Conservation (phyloP, 768 basidiomycete genomes). For the Strobilomyces confusus region DNA sequence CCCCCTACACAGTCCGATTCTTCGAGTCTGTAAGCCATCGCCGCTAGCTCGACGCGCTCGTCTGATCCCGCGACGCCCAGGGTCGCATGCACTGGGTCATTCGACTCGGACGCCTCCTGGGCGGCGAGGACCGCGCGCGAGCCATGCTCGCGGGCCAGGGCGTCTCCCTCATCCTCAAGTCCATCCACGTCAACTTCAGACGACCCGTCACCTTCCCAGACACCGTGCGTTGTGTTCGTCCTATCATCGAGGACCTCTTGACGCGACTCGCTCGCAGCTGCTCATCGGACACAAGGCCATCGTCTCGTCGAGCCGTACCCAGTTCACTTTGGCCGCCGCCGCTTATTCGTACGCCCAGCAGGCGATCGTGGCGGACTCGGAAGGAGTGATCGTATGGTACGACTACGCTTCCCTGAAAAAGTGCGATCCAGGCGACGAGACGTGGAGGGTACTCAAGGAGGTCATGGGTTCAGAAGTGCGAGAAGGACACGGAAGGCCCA, state of each 20-base stretch:
- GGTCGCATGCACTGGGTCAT: conserved; percentile 68
- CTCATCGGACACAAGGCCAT: conserved; percentile 60
- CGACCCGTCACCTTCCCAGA: conserved; percentile 75
- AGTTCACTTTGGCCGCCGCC: conserved; percentile 49
- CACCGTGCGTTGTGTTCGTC: conserved; percentile 45
- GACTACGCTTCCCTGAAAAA: conserved; percentile 67
- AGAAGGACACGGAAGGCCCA: conserved; percentile 3
- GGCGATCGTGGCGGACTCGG: conserved; percentile 60
- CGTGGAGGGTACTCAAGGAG: conserved; percentile 32
- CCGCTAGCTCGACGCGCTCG: too few species aligned
- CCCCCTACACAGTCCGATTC: conserved; percentile 54
- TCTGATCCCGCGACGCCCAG: conserved; percentile 29
- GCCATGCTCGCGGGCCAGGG: conserved; percentile 54
- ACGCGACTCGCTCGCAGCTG: conserved; percentile 36
- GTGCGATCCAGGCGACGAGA: conserved; percentile 54
- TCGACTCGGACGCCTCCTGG: conserved; percentile 53
- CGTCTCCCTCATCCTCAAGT: conserved; percentile 67
- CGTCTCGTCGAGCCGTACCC: conserved; percentile 34
- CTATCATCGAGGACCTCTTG: too few species aligned
- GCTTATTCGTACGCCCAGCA: conserved; percentile 66
- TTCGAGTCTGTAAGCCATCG: conserved; percentile 56
- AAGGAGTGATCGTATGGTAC: conserved; percentile 71
- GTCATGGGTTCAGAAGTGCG: conserved; percentile 19
- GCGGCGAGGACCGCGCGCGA: conserved; percentile 50
- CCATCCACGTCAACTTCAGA: conserved; percentile 51